Conservation (phyloP, 441 rosid genomes). For the Oxalis stricta region DNA sequence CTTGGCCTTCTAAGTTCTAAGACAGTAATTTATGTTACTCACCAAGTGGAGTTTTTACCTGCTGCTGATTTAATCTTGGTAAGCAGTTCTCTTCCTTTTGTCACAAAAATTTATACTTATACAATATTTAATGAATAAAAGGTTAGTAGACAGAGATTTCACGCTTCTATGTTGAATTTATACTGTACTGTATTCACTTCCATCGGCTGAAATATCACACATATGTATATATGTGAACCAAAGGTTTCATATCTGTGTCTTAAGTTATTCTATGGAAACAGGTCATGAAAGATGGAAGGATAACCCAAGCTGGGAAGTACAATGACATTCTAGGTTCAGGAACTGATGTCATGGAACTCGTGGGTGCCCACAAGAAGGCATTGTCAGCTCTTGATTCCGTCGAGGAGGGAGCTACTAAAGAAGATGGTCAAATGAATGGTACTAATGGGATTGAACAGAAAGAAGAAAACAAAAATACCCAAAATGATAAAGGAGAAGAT, state of each 20-base stretch:
- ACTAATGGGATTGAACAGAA: slow-evolving; percentile 11
- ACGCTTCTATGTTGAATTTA: no score
- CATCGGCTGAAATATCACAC: no score
- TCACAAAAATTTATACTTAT: no score
- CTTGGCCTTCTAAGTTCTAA: slow-evolving; percentile 35
- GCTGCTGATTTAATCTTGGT: slow-evolving; percentile 59
- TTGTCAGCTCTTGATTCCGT: slow-evolving; percentile 36
- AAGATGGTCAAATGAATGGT: slow-evolving; percentile 6
- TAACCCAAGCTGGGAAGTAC: slow-evolving; percentile 77
- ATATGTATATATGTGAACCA: no score
- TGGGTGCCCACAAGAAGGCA: slow-evolving; percentile 69
- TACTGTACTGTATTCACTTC: no score
- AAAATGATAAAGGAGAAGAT: slow-evolving; percentile 23
- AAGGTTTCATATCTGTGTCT: no score
- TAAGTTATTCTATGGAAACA: no score
- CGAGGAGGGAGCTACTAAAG: slow-evolving; percentile 18
- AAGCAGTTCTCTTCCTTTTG: no score
- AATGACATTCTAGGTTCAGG: slow-evolving; percentile 54
- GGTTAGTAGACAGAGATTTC: no score
- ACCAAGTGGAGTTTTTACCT: slow-evolving; percentile 56
- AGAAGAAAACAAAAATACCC: slow-evolving; percentile 24
- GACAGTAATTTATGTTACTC: slow-evolving; percentile 54
- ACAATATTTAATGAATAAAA: no score
- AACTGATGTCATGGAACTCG: slow-evolving; percentile 79
- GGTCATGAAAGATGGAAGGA: slow-evolving; percentile 88